phyloP scores from a whole-genome alignment of 164 flowering plant species.

The Paratinospora sagittata region DNA sequence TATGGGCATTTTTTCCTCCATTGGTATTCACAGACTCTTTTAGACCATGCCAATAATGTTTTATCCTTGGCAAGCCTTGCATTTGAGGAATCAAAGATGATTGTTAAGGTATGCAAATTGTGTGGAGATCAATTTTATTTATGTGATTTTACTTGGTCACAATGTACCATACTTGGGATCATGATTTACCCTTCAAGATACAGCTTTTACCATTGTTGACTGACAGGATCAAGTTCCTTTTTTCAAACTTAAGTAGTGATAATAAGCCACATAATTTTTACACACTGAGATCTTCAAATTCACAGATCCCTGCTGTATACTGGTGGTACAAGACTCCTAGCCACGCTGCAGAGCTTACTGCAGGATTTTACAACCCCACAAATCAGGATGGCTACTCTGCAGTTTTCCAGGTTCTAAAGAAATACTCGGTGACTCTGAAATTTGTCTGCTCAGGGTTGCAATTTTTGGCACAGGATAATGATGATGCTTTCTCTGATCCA shows the following conservation, averaged over 20 bases:
- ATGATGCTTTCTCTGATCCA: slow-evolving; percentile 58
- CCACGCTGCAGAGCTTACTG: slow-evolving; percentile 92
- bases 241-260: background rate
- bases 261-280: slow-evolving; percentile 2
- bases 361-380: slow-evolving; percentile 76
- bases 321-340: slow-evolving; percentile 94
- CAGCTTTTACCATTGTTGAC: background rate
- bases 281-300: slow-evolving; percentile 10
- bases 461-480: slow-evolving; percentile 30
- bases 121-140: background rate
- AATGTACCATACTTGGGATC: background rate
- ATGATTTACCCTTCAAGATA: too few species aligned
- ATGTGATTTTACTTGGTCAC: background rate
- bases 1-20: slow-evolving; percentile 85
- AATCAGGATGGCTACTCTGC: slow-evolving; percentile 80
- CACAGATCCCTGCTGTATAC: slow-evolving; percentile 78
- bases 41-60: slow-evolving; percentile 81
- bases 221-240: background rate
- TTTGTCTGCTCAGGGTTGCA: slow-evolving; percentile 43
- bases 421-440: slow-evolving; percentile 52
- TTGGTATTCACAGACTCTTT: slow-evolving; percentile 73
- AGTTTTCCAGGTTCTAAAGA: slow-evolving; percentile 54
- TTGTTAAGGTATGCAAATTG: slow-evolving; percentile 59
- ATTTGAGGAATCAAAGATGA: slow-evolving; percentile 62
- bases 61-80: slow-evolving; percentile 75